Conservation (phyloP, 257 asterid species). For the Paulownia fortunei region DNA sequence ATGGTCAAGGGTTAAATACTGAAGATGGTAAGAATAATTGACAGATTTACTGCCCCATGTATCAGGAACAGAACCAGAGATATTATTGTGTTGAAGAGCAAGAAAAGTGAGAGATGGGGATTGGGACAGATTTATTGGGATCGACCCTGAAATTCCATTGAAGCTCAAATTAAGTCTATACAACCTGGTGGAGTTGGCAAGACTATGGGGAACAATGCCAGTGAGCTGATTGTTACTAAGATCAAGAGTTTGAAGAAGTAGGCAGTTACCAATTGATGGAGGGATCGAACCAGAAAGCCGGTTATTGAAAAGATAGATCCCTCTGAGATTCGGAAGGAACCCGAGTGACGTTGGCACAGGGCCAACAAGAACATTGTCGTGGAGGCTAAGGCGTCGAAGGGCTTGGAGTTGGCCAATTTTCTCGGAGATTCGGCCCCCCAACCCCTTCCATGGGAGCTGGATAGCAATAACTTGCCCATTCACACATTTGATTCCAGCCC, state of each 20-base stretch:
- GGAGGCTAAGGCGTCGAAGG: constrained; percentile 82
- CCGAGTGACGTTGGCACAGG: constrained; percentile 67
- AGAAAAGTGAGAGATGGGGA: constrained; percentile 72
- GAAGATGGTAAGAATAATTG: constrained; percentile 47
- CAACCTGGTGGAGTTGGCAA: constrained; percentile 66
- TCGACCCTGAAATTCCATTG: constrained; percentile 71
- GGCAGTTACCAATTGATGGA: constrained; percentile 62
- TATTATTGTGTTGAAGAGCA: constrained; percentile 72
- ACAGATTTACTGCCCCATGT: constrained; percentile 48
- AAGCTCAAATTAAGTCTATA: constrained; percentile 78
- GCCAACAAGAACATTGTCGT: constrained; percentile 75
- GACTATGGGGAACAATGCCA: constrained; percentile 61
- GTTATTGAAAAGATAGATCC: constrained; percentile 82
- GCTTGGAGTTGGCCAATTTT: constrained; percentile 70
- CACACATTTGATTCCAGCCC: constrained; percentile 86
- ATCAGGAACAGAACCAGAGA: constrained; percentile 72
- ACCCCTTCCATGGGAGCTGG: constrained; percentile 72
- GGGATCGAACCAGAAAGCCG: constrained; percentile 81
- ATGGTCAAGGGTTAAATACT: constrained; percentile 54
- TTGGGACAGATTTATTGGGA: constrained; percentile 57
- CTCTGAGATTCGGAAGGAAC: constrained; percentile 72
- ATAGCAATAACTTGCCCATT: constrained; percentile 67
- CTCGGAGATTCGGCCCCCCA: constrained; percentile 80
- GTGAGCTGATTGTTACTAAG: constrained; percentile 73
- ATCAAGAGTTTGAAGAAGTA: constrained; percentile 75